Base-by-base conservation (phyloP, 2,329 filamentous ascomycete genomes). In the Penicillium hordei region DNA sequence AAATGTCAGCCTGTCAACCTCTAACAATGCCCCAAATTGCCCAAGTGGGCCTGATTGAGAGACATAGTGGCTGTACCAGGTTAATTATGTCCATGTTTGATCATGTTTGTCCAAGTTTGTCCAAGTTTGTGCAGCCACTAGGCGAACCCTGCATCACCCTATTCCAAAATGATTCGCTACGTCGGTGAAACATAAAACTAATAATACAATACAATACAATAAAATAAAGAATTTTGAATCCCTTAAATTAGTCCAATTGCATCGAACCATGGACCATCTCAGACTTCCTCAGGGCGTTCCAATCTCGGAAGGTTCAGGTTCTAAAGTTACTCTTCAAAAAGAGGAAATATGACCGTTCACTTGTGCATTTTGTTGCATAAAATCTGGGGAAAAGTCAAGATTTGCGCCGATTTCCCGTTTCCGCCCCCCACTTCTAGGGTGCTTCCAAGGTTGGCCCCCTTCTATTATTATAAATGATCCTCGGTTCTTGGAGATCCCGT, bases 61-160 rank as follows among this genome's bases (percentile, higher is more conserved):
- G 5, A 29, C 34, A 29, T 15, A 8, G n/a, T 5, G 15, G 19
- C 49, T 25, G 19, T 43, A 25, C 15, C 15, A 33, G 31, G 31
- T 33, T 13, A 6, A 13, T 33, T 15, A 33, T 33, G 29, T 31
- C 29, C 10, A 12, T 12, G 29, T 31, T 23, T 23, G 21, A 23
- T 3, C 21, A 23, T 23, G 36, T 12, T 51, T 42, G 38, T 3
- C 38, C 23, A 27, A 27, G 8, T 43, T 17, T 9, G 40, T 21
- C 25, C 36, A 17, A 9, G 21, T 25, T 40, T 40, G 36, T 42
- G 48, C 38, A 31, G 29, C 17, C 27, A 48, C 36, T 13, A 23
- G 13, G 54, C 53, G 55, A 49, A 57, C 55, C 55, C 55, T 57
- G 54, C 17, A 46, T 42, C 6, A 21, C n/a, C 21, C 49, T 36